phyloP scores from a whole-genome alignment of 2,329 filamentous ascomycete species.

The Penicillium sp. region DNA sequence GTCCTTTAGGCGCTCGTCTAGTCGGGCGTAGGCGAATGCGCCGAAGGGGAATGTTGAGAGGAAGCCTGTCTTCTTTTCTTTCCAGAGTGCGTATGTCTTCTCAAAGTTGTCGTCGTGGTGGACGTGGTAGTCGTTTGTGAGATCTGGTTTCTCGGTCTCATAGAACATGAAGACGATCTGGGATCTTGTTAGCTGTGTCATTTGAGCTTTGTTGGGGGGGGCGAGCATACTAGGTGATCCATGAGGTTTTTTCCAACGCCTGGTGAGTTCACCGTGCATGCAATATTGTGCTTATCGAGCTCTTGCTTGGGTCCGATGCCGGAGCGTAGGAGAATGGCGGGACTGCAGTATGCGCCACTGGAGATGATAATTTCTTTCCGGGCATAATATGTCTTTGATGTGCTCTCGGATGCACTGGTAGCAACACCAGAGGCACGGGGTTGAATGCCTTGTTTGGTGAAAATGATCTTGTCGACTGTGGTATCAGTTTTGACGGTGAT shows the following conservation, averaged over 20 bases:
- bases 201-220: constrained; percentile 2
- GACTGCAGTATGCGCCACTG: constrained; percentile 52
- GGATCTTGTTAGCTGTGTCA: constrained; percentile 6
- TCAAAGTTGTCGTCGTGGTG: constrained; percentile 55
- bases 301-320: constrained; percentile 51
- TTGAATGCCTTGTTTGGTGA: constrained; percentile 39
- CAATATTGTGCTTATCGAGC: constrained; percentile 45
- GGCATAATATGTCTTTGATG: constrained; percentile 38
- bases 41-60: constrained; percentile 63
- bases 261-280: constrained; percentile 46
- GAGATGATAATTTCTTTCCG: constrained; percentile 50
- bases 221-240: constrained; percentile 48
- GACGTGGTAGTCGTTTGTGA: constrained; percentile 58
- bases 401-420: constrained; percentile 31
- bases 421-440: constrained; percentile 43
- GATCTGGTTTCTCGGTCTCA: constrained; percentile 51
- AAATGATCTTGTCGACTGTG: constrained; percentile 53
- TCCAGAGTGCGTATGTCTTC: constrained; percentile 55
- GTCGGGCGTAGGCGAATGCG: constrained; percentile 59
- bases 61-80: constrained; percentile 57
- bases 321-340: constrained; percentile 53
- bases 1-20: constrained; percentile 58
- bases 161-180: constrained; percentile 61
- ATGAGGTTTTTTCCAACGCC: constrained; percentile 56
- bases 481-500: constrained; percentile 50